Percentiles rank a stretch among this genome's conserved stretches.
These are phyloP conservation scores for Murraya koenigii DNA, from an alignment of 345 rosid genomes.

Conservation along the genomic window DNA sequence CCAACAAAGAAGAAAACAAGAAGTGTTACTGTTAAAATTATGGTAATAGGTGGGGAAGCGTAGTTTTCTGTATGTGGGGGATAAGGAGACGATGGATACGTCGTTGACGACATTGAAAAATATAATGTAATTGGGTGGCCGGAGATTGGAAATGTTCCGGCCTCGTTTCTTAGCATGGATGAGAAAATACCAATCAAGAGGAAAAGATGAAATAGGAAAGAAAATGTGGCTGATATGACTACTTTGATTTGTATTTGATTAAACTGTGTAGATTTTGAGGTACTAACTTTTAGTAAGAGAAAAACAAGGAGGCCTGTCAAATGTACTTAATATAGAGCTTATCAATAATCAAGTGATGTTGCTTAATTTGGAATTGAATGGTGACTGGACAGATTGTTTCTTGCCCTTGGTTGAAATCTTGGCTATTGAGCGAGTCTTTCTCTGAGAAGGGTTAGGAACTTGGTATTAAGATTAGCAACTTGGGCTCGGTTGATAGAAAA, in stretches of 20 bases:
- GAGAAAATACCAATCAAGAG: not conserved
- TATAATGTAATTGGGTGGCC: slow-evolving; percentile 26
- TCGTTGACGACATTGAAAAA: slow-evolving; percentile 25
- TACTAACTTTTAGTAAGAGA: slow-evolving; percentile 14
- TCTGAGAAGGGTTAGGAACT: slow-evolving; percentile 24
- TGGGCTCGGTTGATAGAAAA: not conserved
- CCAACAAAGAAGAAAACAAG: slow-evolving; percentile 63
- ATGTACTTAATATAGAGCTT: not conserved
- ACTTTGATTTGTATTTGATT: not conserved
- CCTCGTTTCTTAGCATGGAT: slow-evolving; percentile 40
- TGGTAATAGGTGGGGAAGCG: slow-evolving; percentile 43
- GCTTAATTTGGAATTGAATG: slow-evolving; percentile 34
- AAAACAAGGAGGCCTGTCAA: slow-evolving; percentile 11
- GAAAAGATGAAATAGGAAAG: not conserved
- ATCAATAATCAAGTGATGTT: not conserved
- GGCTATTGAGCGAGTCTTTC: slow-evolving; percentile 47
- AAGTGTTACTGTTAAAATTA: slow-evolving; percentile 52
- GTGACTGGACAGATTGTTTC: slow-evolving; percentile 30
- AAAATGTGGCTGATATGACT: not conserved
- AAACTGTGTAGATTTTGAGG: not conserved
- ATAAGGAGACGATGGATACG: not conserved
- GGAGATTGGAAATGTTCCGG: slow-evolving; percentile 49
- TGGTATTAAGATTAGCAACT: slow-evolving; percentile 11
- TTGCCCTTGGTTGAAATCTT: slow-evolving; percentile 23
- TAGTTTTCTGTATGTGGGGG: slow-evolving; percentile 2